Evolutionary conservation across 2,329 filamentous ascomycete genomes (phyloP).

Genomic region (Calonectria hongkongensis): DNA sequence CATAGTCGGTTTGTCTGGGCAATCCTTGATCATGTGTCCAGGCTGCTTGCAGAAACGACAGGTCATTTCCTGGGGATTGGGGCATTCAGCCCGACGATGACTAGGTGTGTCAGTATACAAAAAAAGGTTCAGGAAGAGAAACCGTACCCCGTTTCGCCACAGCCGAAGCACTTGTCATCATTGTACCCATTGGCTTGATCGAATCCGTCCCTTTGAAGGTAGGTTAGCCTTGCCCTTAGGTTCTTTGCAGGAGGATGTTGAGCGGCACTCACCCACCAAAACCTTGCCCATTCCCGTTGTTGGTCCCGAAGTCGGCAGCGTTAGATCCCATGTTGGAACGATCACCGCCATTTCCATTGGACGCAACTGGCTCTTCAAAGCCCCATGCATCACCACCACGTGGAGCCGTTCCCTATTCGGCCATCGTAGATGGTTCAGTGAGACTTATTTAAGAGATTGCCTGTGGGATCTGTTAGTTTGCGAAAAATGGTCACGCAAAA

Average conservation of each 20-base stretch:
- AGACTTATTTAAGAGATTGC: background rate
- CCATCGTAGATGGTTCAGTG: conserved; percentile 30
- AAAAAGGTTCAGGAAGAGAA: background rate
- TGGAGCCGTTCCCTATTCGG: conserved; percentile 32
- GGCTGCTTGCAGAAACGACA: conserved; percentile 70
- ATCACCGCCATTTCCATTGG: conserved; percentile 19
- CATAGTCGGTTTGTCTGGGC: conserved; percentile 74
- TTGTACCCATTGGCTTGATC: conserved; percentile 34
- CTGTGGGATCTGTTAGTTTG: background rate
- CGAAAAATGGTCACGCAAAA: background rate
- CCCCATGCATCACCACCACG: conserved; percentile 30
- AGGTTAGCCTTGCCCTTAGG: background rate
- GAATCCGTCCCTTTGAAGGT: conserved; percentile 12
- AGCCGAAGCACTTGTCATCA: conserved; percentile 61
- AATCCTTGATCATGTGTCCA: conserved; percentile 76
- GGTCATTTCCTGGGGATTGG: conserved; percentile 56
- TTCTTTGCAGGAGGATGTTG: background rate
- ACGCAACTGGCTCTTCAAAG: background rate
- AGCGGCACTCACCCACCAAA: conserved; percentile 13
- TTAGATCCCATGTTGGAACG: background rate
- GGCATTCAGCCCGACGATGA: conserved; percentile 60
- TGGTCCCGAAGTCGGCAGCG: background rate
- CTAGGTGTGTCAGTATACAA: conserved; percentile 47
- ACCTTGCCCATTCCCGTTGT: background rate
- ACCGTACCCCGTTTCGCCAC: conserved; percentile 60